Evolutionary conservation across 2,329 filamentous ascomycete species (phyloP), one percentile per base, ranked within the genome.

Genomic region (Colletotrichum eremochloae): DNA sequence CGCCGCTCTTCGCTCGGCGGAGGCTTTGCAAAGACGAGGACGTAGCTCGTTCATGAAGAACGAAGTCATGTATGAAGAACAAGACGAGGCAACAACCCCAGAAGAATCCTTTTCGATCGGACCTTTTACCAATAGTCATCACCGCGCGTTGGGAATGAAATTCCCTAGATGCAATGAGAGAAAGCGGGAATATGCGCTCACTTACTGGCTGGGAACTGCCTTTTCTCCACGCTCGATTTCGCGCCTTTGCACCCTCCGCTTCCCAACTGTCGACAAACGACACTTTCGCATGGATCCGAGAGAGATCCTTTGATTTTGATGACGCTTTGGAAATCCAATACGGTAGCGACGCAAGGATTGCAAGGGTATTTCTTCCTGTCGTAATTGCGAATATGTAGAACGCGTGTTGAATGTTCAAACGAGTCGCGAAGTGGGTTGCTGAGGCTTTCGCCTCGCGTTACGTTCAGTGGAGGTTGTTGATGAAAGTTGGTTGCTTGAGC

Each of bases 71-170:
- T 63, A 62, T 20, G 29, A 48, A 67, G 56, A 58, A 67, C 55
- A 73, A 68, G 68, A 67, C 63, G 69, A 75, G 75, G 76, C 77
- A 77, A 78, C 78, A 80, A 80, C 82, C 87, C 86, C 87, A 84
- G 85, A 79, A 79, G 81, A 77, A 80, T 78, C 81, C 81, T 78
- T 78, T 80, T 83, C 81, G 81, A 85, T 91, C 88, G 83, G 88
- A 88, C 89, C 89, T 90, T 91, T 91, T 91, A 90, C 89, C 89
- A 89, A 81, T 79, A 74, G 78, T 86, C 87, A 90, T 90, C 89
- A 88, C 85, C 69, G 81, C 73, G 66, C 58, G 33, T 50, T 57
- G 62, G 52, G n/a, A 44, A 56, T 7, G 40, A 36, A 5, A 38
- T 33, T 33, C 20, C 15, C 15, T 29, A 6, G 24, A 5, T 29